These are phyloP conservation scores for Coemansia guatemalensis DNA, from an alignment of 192 early-diverging fungal species.

Conservation along the genomic window DNA sequence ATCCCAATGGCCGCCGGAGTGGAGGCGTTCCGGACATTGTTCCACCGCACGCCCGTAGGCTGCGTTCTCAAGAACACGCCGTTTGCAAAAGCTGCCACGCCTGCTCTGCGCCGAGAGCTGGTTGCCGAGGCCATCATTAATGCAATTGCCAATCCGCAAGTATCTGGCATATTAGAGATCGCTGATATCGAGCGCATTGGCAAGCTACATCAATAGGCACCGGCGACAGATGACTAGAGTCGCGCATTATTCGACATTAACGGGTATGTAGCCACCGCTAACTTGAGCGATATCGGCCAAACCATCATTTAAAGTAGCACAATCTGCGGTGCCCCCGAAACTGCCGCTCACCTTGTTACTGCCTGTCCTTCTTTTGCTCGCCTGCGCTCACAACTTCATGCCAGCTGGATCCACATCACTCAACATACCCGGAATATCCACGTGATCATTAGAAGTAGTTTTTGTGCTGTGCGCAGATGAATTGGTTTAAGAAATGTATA, in stretches of 20 bases:
- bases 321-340: background rate
- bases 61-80: constrained; percentile 35
- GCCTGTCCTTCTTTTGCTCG: too few relatives aligned
- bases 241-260: background rate
- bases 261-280: background rate
- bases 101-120: constrained; percentile 37
- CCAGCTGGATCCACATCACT: too few relatives aligned
- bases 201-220: background rate
- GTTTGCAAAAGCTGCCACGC: constrained; percentile 43
- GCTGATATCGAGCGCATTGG: constrained; percentile 45
- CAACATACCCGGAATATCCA: too few relatives aligned
- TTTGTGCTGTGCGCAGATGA: too few relatives aligned
- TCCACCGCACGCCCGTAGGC: constrained; percentile 35
- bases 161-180: constrained; percentile 33
- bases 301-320: background rate
- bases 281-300: background rate
- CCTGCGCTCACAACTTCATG: too few relatives aligned
- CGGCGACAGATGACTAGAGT: background rate
- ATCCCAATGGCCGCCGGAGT: constrained; percentile 61
- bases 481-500: too few relatives aligned
- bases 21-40: constrained; percentile 42
- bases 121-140: constrained; percentile 44
- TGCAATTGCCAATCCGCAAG: constrained; percentile 26
- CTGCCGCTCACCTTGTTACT: too few relatives aligned
- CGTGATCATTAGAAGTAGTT: too few relatives aligned